These are phyloP conservation scores for Melanogaster broomeanus DNA, from an alignment of 768 basidiomycete genomes.

Conservation along the genomic window DNA sequence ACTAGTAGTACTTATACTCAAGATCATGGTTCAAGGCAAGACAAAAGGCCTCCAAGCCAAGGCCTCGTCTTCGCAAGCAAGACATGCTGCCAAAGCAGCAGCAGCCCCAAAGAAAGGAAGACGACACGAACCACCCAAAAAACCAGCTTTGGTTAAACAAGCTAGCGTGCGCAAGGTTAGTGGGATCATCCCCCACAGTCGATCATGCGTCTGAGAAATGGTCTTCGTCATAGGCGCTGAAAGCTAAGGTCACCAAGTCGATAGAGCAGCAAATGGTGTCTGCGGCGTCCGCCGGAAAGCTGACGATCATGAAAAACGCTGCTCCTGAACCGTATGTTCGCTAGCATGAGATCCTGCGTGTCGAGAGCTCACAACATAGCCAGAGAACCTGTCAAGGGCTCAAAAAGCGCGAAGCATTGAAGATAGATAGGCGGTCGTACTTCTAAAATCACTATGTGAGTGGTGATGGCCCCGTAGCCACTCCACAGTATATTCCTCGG, in stretches of 20 bases:
- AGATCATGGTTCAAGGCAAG: conserved; percentile 81
- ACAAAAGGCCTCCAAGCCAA: conserved; percentile 76
- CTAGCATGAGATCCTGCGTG: not conserved
- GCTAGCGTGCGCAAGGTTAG: conserved; percentile 76
- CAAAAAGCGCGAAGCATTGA: conserved; percentile 20
- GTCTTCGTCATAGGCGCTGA: conserved; percentile 57
- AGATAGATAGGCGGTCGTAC: conserved; percentile 5
- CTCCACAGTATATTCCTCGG: too few species aligned
- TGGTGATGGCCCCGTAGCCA: not conserved
- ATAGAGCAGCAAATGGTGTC: conserved; percentile 91
- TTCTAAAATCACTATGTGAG: not conserved
- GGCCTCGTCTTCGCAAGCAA: conserved; percentile 42
- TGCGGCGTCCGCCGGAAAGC: conserved; percentile 85
- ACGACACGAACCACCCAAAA: conserved; percentile 80
- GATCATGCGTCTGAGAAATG: not conserved
- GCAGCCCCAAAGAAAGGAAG: conserved; percentile 79
- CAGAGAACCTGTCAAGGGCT: conserved; percentile 22
- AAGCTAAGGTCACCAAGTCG: conserved; percentile 88
- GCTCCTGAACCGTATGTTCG: conserved; percentile 31
- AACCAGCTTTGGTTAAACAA: conserved; percentile 68
- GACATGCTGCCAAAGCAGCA: conserved; percentile 66
- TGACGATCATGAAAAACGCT: conserved; percentile 88
- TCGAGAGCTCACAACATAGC: not conserved
- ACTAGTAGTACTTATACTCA: too few species aligned
- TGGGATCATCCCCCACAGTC: conserved; percentile 6